A percentile compares a stretch with the other conserved stretches of the same genome.
Evolutionary conservation across 805 yeast genomes (phyloP).

Genomic region (Candida insectorum): DNA sequence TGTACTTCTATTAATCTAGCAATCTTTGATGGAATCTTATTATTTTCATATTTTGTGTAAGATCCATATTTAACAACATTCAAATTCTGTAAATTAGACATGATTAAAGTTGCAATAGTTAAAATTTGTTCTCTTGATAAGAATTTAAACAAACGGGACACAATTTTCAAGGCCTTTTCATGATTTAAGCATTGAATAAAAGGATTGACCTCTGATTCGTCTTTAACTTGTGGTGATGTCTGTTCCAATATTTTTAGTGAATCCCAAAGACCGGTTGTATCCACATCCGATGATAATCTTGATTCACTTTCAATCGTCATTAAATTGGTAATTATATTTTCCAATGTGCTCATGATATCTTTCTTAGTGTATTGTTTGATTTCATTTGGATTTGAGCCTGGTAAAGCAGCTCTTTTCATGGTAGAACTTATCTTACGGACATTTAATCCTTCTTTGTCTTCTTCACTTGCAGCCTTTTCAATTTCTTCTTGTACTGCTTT

Average conservation of each 20-base stretch:
- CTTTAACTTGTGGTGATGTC: constrained; percentile 48
- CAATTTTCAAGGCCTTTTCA: constrained; percentile 83
- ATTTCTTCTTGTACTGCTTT: constrained; percentile 48
- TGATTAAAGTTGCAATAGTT: constrained; percentile 71
- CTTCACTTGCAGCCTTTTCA: constrained; percentile 26
- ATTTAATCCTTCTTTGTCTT: constrained; percentile 17
- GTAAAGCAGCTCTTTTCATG: constrained; percentile 26
- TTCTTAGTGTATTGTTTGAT: constrained; percentile 35
- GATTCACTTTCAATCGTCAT: constrained; percentile 71
- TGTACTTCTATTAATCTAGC: constrained; percentile 68
- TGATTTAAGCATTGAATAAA: constrained; percentile 79
- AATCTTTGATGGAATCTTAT: constrained; percentile 51
- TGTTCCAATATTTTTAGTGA: constrained; percentile 71
- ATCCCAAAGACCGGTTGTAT: constrained; percentile 61
- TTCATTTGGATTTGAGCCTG: constrained; percentile 10
- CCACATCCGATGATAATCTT: constrained; percentile 31
- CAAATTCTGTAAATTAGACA: constrained; percentile 75
- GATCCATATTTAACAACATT: constrained; percentile 78
- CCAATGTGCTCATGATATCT: constrained; percentile 63
- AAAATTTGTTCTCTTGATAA: constrained; percentile 72
- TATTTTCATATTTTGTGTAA: constrained; percentile 56
- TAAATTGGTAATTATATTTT: constrained; percentile 72
- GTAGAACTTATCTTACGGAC: constrained; percentile 16
- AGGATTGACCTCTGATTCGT: constrained; percentile 57
- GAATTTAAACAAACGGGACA: constrained; percentile 86